A percentile compares a stretch with the other conserved stretches of the same genome.
Conservation (phyloP, 108 stramenopile species). For the Skeletonema menzelii region DNA sequence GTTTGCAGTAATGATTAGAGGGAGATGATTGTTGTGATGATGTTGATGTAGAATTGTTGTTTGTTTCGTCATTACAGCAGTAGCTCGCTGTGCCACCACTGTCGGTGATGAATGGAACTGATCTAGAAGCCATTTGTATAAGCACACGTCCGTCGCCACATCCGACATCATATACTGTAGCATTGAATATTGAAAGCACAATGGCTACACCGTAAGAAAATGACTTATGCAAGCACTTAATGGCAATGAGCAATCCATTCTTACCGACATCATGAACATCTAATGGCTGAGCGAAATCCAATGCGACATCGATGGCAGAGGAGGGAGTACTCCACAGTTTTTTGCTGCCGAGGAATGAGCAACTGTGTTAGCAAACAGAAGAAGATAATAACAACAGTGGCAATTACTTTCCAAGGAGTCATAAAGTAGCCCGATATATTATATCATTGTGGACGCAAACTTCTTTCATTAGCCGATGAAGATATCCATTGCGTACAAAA, state of each 20-base stretch:
- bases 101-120: constrained; percentile 4
- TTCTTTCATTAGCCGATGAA: too few relatives aligned
- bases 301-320: constrained; percentile 52
- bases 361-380: not conserved
- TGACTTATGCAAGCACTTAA: not conserved
- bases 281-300: constrained; percentile 30
- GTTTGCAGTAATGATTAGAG: constrained; percentile 25
- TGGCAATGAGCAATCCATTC: not conserved
- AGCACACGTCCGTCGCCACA: constrained; percentile 87
- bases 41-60: constrained; percentile 2
- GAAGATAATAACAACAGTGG: not conserved
- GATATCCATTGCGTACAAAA: too few relatives aligned
- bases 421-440: not conserved
- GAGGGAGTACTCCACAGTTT: constrained; percentile 78
- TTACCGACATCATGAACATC: constrained; percentile 24
- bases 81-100: not conserved
- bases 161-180: constrained; percentile 71
- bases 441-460: too few relatives aligned
- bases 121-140: constrained; percentile 60
- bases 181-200: not conserved
- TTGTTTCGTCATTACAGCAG: not conserved
- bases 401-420: not conserved
- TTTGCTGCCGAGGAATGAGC: constrained; percentile 19
- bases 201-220: not conserved
- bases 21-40: constrained; percentile 19